Base-by-base conservation (phyloP, 805 yeast genomes). In the Teunomyces gatunensis region DNA sequence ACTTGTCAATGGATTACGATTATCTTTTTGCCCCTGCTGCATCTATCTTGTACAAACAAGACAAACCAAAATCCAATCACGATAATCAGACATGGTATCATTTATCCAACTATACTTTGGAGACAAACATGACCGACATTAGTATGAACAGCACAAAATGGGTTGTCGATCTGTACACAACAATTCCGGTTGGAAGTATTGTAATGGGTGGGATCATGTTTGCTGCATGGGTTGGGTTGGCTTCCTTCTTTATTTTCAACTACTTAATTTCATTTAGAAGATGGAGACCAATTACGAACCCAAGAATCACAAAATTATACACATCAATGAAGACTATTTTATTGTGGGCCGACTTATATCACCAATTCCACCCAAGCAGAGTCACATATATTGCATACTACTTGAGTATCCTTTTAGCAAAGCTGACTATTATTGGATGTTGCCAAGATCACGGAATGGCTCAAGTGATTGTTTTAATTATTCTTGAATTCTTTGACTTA, bases 281-380 rank as follows among this genome's bases (percentile, higher is more conserved):
- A 6, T 53, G 55, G 50, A 50, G 57, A 15, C 11, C 61, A 1
- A 42, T 28, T 2, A 47, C 46, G 11, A 63, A 53, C 47, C 52
- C 51, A 15, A 63, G 58, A 10, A 53, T 66, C 13, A 45, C 64
- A 3, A 60, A 62, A 49, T 54, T 80, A 4, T 80, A 79, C 54
- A 72, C 81, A 3, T 78, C 82, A 1, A 63, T 78, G 46, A 71
- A 67, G 45, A 61, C 72, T 5, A 71, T 79, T 34, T 64, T 78
- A 44, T 46, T 71, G 2, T 80, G 83, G 82, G 70, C 76, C 3
- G 63, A 65, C 41, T 55, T 69, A 20, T 80, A 79, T 56, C 66
- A 69, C 46, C 62, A 65, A 13, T 76, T 72, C 56, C 67, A 70
- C 20, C 81, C 83, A 1, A 57, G 65, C 12, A 61, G 64, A 48